Evolutionary conservation across 2,329 filamentous ascomycete genomes (phyloP).

Genomic region (Ascomycota sp.): DNA sequence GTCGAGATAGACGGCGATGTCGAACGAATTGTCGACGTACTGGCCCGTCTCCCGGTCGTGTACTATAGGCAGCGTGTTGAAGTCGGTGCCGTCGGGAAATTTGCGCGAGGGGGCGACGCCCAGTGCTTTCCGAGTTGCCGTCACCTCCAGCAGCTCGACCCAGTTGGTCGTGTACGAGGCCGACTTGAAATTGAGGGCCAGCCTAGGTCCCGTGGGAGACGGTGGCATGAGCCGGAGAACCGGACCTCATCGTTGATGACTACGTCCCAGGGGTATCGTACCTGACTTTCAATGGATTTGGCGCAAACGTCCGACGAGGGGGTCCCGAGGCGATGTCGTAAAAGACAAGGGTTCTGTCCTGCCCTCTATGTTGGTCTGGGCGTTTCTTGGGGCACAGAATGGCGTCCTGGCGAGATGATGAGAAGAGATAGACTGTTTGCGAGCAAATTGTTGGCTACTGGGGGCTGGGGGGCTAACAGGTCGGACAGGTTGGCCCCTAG

Average conservation of each 20-base stretch:
- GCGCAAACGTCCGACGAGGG: constrained; percentile 9
- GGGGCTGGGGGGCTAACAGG: too few species aligned
- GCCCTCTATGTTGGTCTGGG: too few species aligned
- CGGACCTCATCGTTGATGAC: not conserved
- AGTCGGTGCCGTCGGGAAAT: constrained; percentile 34
- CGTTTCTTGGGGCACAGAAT: too few species aligned
- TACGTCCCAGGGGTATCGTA: not conserved
- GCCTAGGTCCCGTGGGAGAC: constrained; percentile 2
- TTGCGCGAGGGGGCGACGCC: constrained; percentile 28
- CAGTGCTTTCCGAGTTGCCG: constrained; percentile 23
- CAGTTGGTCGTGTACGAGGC: constrained; percentile 19
- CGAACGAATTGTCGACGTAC: constrained; percentile 40
- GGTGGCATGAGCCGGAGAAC: not conserved
- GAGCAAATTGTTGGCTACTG: too few species aligned
- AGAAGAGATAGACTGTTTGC: too few species aligned
- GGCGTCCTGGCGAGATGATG: too few species aligned
- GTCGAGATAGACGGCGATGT: constrained; percentile 42
- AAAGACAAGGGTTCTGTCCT: constrained; percentile 8
- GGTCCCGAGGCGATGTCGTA: constrained; percentile 21
- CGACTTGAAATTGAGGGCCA: constrained; percentile 22
- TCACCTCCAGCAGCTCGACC: constrained; percentile 31
- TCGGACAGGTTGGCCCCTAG: too few species aligned
- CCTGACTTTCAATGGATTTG: constrained; percentile 13
- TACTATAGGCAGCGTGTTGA: constrained; percentile 38
- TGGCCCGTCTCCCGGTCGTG: constrained; percentile 19